Percentiles rank a stretch among this genome's conserved stretches.
These are phyloP conservation scores for Lipomyces mesembrius DNA, from an alignment of 805 yeast genomes.

Conservation along the genomic window DNA sequence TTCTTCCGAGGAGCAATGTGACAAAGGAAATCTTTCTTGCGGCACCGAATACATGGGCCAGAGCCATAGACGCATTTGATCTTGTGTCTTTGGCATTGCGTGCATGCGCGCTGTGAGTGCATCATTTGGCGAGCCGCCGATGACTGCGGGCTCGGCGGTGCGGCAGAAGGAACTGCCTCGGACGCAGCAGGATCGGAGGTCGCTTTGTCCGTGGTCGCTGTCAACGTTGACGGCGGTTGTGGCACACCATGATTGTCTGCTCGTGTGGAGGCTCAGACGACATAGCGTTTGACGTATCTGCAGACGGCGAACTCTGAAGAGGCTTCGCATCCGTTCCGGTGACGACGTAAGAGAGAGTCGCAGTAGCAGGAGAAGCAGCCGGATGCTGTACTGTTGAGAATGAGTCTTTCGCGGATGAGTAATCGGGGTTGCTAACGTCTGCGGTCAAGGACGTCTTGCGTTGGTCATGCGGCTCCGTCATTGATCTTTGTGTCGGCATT, in stretches of 20 bases:
- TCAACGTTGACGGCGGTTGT: not conserved
- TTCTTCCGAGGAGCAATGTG: conserved; percentile 34
- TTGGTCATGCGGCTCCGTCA: not conserved
- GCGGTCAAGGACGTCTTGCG: not conserved
- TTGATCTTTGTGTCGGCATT: not conserved
- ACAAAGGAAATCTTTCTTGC: conserved; percentile 30
- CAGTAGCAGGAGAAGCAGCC: not conserved
- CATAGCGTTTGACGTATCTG: not conserved
- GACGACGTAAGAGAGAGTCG: not conserved
- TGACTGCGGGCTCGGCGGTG: not conserved
- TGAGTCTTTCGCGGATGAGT: not conserved
- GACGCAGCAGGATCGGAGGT: not conserved
- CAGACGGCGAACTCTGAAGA: not conserved
- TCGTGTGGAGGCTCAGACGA: not conserved
- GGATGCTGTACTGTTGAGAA: not conserved
- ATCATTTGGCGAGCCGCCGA: not conserved
- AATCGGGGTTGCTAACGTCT: not conserved
- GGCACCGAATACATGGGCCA: conserved; percentile 33
- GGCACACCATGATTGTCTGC: not conserved
- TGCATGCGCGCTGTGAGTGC: conserved; percentile 33
- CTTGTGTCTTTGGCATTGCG: conserved; percentile 35
- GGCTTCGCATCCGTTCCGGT: not conserved
- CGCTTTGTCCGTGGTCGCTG: not conserved
- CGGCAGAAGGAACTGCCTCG: not conserved
- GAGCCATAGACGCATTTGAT: conserved; percentile 26